A percentile compares a stretch with the other conserved stretches of the same genome.
These are phyloP conservation scores for Penicillium sp. DNA, from an alignment of 2,329 filamentous ascomycete genomes.

Conservation along the genomic window DNA sequence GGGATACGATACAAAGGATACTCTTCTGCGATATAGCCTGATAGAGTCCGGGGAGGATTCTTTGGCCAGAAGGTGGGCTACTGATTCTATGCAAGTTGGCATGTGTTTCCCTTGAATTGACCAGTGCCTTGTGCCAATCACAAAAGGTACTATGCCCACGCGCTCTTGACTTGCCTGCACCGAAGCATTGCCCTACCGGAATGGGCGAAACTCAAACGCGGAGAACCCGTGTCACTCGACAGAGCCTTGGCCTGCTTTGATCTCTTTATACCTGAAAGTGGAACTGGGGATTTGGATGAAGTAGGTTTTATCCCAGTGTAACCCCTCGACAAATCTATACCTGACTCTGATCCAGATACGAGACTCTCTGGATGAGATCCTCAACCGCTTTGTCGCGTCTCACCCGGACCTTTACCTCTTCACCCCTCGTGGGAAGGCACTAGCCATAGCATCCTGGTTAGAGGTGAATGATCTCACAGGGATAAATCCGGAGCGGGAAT, in stretches of 20 bases:
- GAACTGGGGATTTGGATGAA: constrained; percentile 71
- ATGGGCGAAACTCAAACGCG: constrained; percentile 63
- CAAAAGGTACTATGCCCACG: constrained; percentile 70
- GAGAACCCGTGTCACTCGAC: constrained; percentile 63
- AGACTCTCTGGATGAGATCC: constrained; percentile 64
- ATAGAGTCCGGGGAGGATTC: constrained; percentile 67
- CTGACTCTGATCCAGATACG: constrained; percentile 53
- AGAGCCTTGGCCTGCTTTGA: constrained; percentile 79
- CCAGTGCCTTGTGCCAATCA: constrained; percentile 4
- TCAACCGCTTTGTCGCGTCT: constrained; percentile 54
- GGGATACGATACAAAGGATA: constrained; percentile 88
- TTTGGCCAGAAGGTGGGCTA: constrained; percentile 64
- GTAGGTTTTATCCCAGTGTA: constrained; percentile 44
- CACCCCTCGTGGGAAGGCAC: constrained; percentile 66
- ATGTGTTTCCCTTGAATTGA: constrained; percentile 8
- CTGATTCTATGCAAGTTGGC: neutral
- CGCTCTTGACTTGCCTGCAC: constrained; percentile 76
- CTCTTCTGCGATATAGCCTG: constrained; percentile 66
- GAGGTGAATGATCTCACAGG: constrained; percentile 68
- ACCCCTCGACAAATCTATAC: neutral
- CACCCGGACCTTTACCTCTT: constrained; percentile 56
- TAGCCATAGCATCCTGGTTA: constrained; percentile 68
- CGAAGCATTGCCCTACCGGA: constrained; percentile 73
- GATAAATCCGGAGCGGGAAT: constrained; percentile 65
- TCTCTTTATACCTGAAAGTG: constrained; percentile 77